phyloP scores from a whole-genome alignment of 805 yeast species.

The Wickerhamomyces bisporus region DNA sequence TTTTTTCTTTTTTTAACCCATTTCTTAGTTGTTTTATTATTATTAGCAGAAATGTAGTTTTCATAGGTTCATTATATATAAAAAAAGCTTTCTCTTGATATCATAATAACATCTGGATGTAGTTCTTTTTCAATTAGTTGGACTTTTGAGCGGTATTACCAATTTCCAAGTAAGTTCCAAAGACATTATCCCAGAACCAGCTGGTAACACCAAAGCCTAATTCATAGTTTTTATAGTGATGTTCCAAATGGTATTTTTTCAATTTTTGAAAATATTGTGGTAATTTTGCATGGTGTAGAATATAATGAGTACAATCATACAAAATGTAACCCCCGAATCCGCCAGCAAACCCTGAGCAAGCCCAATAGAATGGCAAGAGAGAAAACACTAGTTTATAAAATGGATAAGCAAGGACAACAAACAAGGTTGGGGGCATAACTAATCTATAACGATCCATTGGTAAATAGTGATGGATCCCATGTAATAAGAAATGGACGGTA shows the following conservation, averaged over 20 bases:
- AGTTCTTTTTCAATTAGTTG: constrained; percentile 1
- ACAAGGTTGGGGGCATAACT: constrained; percentile 94
- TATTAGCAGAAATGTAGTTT: no score
- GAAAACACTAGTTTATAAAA: constrained; percentile 73
- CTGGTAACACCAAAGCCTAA: constrained; percentile 95
- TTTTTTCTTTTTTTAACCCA: no score
- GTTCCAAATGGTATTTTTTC: constrained; percentile 92
- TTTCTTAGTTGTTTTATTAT: no score
- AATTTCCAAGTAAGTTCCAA: constrained; percentile 67
- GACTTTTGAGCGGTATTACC: constrained; percentile 19
- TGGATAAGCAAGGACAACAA: constrained; percentile 68
- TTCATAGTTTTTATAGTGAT: constrained; percentile 95
- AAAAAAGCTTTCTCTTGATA: no score
- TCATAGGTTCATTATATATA: no score
- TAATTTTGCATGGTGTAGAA: constrained; percentile 81
- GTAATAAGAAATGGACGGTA: constrained; percentile 83
- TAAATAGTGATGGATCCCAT: constrained; percentile 94
- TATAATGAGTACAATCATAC: constrained; percentile 93
- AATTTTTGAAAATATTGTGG: constrained; percentile 73
- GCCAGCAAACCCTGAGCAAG: constrained; percentile 93
- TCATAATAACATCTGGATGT: no score
- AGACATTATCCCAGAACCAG: constrained; percentile 89
- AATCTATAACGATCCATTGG: constrained; percentile 95
- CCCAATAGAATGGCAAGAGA: constrained; percentile 74
- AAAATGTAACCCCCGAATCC: constrained; percentile 90